Evolutionary conservation across 2,329 filamentous ascomycete genomes (phyloP), one percentile per base, ranked within the genome.

Genomic region (Aspergillus neotritici): DNA sequence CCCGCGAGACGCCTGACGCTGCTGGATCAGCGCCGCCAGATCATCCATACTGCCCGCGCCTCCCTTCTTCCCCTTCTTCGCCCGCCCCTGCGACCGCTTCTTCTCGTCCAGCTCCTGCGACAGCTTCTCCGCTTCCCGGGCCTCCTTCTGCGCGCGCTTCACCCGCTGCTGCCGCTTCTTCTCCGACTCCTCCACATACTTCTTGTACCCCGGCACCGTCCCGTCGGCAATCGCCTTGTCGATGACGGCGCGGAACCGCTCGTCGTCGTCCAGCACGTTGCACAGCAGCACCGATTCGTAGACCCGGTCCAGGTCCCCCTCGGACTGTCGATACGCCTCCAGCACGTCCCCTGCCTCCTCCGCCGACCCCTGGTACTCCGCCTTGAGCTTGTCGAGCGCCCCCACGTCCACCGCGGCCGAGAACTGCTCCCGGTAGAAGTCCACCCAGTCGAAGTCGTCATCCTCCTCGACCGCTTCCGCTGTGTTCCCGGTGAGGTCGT

Each of bases 221-320:
- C 80, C 79, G 4, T 70, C 74, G 30, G 75, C 72, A 57, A 98
- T 93, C 3, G 89, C 93, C 30, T 80, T 74, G 58, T 94, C 80
- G 42, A 98, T 88, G 34, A 94, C 87, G 12, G 61, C 67, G 11
- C 87, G 78, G 68, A 95, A 96, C 7, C 93, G 77, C 42, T 85
- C 83, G 55, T 98, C 93, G 54, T 98, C 93, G 41, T 85, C 81
- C 2, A 88, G 61, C 8, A 89, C 82, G 58, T 91, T 78, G 55
- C 87, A 94, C 34, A 96, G 75, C 82, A 98, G 94, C 32, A 98
- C 84, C 0, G 73, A 71, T 61, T 89, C 80, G 66, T 94, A 97
- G 1, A 98, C 69, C 13, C 67, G 68, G 56, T 85, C 79, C 79
- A 97, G 82, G 49, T 86, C 75, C 29, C 93, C 93, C 60, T 87